Percentiles rank a stretch among this genome's conserved stretches.
These are phyloP conservation scores for Colletotrichum shisoi DNA, from an alignment of 2,329 filamentous ascomycete genomes.

Conservation along the genomic window DNA sequence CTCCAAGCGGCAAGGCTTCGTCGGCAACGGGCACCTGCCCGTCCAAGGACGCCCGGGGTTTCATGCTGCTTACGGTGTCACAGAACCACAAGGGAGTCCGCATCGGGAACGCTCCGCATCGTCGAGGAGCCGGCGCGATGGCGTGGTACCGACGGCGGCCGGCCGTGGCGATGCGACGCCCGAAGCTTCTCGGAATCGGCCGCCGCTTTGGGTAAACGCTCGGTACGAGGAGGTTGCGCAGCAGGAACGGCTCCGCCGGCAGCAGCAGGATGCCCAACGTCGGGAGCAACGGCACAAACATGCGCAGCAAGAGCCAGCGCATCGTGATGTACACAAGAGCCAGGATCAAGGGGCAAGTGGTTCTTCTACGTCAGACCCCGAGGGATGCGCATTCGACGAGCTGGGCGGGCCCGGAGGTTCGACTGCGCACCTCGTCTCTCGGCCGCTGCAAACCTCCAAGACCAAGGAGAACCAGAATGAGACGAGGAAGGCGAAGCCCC, in stretches of 20 bases:
- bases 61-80: background rate
- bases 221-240: background rate
- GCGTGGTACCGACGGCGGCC: background rate
- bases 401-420: background rate
- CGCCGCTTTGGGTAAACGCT: background rate
- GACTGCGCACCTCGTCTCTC: slow-evolving; percentile 6
- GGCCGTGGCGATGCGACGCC: background rate
- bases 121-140: background rate
- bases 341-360: background rate
- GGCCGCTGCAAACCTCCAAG: background rate
- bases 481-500: background rate
- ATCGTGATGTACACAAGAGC: background rate
- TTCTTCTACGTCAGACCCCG: background rate
- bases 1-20: background rate
- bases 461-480: background rate
- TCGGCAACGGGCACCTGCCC: slow-evolving; percentile 1
- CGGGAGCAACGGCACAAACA: background rate
- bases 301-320: background rate
- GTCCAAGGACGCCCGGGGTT: background rate
- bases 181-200: background rate
- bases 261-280: background rate
- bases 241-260: background rate
- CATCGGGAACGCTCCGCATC: background rate
- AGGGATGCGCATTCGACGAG: background rate
- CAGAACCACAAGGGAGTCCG: background rate